Evolutionary conservation across 768 basidiomycete genomes (phyloP), one percentile per base, ranked within the genome.

Genomic region (Brasilioporus rufonigricans): DNA sequence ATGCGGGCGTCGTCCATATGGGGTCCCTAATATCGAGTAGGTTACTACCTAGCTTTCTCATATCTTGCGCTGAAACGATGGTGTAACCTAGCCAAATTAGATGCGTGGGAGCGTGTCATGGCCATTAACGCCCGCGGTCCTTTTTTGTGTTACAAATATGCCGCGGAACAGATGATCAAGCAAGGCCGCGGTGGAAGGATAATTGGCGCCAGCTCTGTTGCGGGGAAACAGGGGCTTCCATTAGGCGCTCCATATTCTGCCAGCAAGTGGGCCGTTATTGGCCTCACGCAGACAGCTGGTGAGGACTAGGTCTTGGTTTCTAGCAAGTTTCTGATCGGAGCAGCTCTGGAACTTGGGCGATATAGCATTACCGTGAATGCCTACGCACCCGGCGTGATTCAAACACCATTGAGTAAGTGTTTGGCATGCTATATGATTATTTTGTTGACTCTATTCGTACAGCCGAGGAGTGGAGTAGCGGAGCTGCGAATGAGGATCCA

Each of bases 351-450:
- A 54, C 60, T 73, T 18, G 69, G 66, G 0, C 21, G 43, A 35
- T 54, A 74, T 48, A 47, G 57, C 1, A 73, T 76, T n/a, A 74
- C 72, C 2, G 74, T 73, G 3, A 74, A 75, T 38, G 56, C 71
- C 0, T 77, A 77, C 35, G 71, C 73, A 4, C 77, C 77, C 1
- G 72, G 75, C 3, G 5, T 53, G 1, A 65, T 71, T 26, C 24
- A 57, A 0, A 76, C 70, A 0, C 44, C 57, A 6, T 52, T 74
- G 61, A 47, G 74, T 77, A 21, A 12, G 61, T 44, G 66, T 35
- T 24, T 18, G 14, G 16, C 14, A 26, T 3, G 12, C 4, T 47
- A 24, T 47, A 11, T 18, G 13, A 6, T 43, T 9, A 24, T 6
- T 35, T 23, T 5, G 18, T 16, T 12, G 14, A 26, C 23, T 48